These are phyloP conservation scores for Cyclotella atomus DNA, from an alignment of 108 stramenopile genomes.

Conservation along the genomic window DNA sequence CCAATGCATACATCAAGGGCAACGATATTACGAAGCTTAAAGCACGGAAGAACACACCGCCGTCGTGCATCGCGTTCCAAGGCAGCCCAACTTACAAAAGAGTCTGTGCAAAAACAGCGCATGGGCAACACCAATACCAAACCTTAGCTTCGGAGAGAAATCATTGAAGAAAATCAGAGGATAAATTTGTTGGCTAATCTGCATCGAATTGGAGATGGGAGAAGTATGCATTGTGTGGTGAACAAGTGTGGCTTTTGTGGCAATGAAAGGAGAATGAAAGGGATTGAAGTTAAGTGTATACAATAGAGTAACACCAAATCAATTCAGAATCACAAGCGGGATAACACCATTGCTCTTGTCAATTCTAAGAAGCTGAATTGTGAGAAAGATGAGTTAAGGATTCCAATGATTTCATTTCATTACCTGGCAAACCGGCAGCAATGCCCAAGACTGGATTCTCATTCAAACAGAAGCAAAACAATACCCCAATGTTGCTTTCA, in stretches of 20 bases:
- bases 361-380: neutral
- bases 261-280: constrained; percentile 32
- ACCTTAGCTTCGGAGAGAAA: constrained; percentile 1
- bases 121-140: constrained; percentile 7
- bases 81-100: constrained; percentile 22
- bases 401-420: constrained; percentile 1
- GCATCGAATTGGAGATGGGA: constrained; percentile 45
- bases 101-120: constrained; percentile 21
- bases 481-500: constrained; percentile 6
- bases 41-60: constrained; percentile 23
- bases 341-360: too few relatives aligned
- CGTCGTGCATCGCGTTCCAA: constrained; percentile 34
- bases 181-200: constrained; percentile 9
- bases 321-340: neutral
- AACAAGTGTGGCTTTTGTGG: constrained; percentile 35
- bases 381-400: constrained; percentile 4
- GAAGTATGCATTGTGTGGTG: constrained; percentile 34
- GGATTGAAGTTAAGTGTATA: constrained; percentile 21
- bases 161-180: constrained; percentile 1
- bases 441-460: neutral
- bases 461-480: neutral
- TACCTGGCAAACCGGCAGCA: neutral
- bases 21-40: constrained; percentile 23
- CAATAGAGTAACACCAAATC: neutral
- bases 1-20: constrained; percentile 11